Evolutionary conservation across 2,329 filamentous ascomycete species (phyloP).

Genomic region (Nigrospora sphaerica): DNA sequence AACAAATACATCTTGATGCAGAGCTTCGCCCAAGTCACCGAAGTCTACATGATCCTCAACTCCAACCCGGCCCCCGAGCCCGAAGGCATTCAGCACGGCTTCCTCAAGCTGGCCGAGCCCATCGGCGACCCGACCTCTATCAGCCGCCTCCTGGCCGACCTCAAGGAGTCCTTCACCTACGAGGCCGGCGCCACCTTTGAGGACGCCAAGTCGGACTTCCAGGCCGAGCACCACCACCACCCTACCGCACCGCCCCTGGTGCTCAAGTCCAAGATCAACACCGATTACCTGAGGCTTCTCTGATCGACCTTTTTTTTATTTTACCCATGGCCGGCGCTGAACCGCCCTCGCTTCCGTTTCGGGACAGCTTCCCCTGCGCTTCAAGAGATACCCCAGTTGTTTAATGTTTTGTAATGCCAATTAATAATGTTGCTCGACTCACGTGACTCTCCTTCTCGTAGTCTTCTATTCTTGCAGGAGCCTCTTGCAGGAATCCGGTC

Average conservation of each 20-base stretch:
- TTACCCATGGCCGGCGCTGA: no score
- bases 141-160: constrained; percentile 15
- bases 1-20: constrained; percentile 39
- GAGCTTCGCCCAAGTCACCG: constrained; percentile 29
- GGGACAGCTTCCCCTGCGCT: no score
- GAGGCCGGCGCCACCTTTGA: constrained; percentile 13
- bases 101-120: constrained; percentile 6
- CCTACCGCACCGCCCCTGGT: constrained; percentile 16
- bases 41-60: constrained; percentile 28
- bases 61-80: background rate
- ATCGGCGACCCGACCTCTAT: constrained; percentile 3
- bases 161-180: constrained; percentile 21
- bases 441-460: no score
- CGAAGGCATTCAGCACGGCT: background rate
- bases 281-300: constrained; percentile 3
- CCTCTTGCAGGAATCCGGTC: no score
- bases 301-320: background rate
- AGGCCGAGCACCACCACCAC: background rate
- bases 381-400: no score
- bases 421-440: no score
- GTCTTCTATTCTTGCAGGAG: no score
- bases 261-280: constrained; percentile 17
- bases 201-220: constrained; percentile 9
- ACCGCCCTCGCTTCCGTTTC: no score
- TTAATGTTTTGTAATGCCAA: no score